Percentiles rank a stretch among this genome's conserved stretches.
phyloP scores from a whole-genome alignment of 1,284 basidiomycete species.

The Ceratobasidium sp. region DNA sequence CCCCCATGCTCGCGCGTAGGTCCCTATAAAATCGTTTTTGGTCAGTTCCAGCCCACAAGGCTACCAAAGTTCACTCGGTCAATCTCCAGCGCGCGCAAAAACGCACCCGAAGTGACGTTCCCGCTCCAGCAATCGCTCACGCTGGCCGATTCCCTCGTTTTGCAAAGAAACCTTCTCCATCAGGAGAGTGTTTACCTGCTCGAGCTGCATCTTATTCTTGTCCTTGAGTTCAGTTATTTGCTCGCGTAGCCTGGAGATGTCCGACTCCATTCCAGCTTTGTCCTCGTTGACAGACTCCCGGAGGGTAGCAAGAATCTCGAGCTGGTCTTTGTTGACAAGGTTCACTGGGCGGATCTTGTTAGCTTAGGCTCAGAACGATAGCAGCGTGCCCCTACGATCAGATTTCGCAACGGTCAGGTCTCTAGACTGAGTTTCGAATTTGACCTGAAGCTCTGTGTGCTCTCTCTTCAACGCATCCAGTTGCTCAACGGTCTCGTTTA shows the following conservation, averaged over 20 bases:
- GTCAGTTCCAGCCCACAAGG: conserved; percentile 35
- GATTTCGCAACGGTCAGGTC: conserved; percentile 86
- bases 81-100: conserved; percentile 49
- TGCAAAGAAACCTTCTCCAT: conserved; percentile 93
- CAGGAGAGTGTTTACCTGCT: conserved; percentile 85
- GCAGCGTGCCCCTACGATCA: conserved; percentile 67
- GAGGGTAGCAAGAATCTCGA: conserved; percentile 80
- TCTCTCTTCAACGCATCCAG: conserved; percentile 75
- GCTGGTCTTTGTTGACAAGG: conserved; percentile 83
- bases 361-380: conserved; percentile 13
- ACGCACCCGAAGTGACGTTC: conserved; percentile 79
- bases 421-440: conserved; percentile 67
- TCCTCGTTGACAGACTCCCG: conserved; percentile 90
- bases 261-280: conserved; percentile 74
- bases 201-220: conserved; percentile 89
- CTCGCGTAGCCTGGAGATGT: conserved; percentile 68
- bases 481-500: conserved; percentile 88
- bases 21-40: conserved; percentile 57
- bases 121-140: conserved; percentile 82
- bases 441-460: conserved; percentile 74
- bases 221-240: conserved; percentile 78
- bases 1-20: conserved; percentile 72
- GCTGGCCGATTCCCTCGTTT: conserved; percentile 82
- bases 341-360: conserved; percentile 60
- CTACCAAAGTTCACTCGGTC: conserved; percentile 21